Evolutionary conservation across 495 filamentous ascomycete species (phyloP).

Genomic region (Aspergillus coremiiformis): DNA sequence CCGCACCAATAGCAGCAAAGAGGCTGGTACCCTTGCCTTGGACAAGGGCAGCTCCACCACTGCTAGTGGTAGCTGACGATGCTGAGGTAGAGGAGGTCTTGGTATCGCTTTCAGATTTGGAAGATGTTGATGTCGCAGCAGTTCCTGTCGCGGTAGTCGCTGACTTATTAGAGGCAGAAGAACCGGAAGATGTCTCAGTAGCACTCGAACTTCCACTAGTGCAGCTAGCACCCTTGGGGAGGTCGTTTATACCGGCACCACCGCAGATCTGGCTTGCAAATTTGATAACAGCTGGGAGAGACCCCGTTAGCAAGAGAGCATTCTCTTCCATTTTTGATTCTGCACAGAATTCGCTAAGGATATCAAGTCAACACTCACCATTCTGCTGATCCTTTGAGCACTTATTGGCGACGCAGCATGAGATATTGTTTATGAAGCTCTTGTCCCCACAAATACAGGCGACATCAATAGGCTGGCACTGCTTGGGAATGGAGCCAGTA

Average conservation of each 20-base stretch:
- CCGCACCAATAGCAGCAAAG: constrained; percentile 30
- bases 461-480: constrained; percentile 50
- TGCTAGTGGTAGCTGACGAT: constrained; percentile 16
- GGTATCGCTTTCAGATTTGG: constrained; percentile 4
- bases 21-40: constrained; percentile 23
- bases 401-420: constrained; percentile 54
- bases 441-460: constrained; percentile 60
- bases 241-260: constrained; percentile 30
- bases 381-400: constrained; percentile 52
- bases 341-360: not conserved
- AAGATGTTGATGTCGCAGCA: not conserved
- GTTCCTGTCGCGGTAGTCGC: constrained; percentile 7
- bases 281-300: constrained; percentile 38
- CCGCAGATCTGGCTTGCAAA: constrained; percentile 46
- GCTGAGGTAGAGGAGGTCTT: constrained; percentile 8
- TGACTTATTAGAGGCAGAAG: constrained; percentile 6
- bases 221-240: constrained; percentile 33
- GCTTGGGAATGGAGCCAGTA: constrained; percentile 33
- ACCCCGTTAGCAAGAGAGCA: not conserved
- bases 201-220: constrained; percentile 20
- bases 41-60: constrained; percentile 44
- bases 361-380: constrained; percentile 30
- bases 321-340: not conserved
- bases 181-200: constrained; percentile 15
- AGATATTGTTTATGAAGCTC: constrained; percentile 52